Base-by-base conservation (phyloP, 257 asterid species). In the Parsonsia alboflavescens region DNA sequence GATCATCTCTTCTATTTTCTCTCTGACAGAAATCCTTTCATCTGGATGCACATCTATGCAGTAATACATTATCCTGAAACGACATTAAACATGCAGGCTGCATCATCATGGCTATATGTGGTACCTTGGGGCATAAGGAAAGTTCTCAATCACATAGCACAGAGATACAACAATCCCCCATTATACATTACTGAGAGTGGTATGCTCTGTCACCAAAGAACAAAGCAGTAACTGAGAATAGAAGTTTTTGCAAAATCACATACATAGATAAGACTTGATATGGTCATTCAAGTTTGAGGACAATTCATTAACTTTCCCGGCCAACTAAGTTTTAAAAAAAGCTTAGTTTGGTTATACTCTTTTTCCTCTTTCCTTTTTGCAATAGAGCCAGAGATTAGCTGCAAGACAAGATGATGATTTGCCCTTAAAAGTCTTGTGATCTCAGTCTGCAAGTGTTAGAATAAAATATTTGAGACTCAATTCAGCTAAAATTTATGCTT, bases 121-220 rank as follows among this genome's bases (percentile, higher is more conserved):
- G 88, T 85, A 79, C 91, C 89, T 68, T 85, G 89, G 89, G 91
- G 91, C 68, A 77, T 87, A 56, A 13, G 79, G 82, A 83, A 81
- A 78, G 69, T 82, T 81, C 85, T 87, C 30, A 83, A 83, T 76
- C 77, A 81, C 73, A 80, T 87, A 41, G 77, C 88, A 12, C 33
- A 28, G 54, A 83, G 83, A 83, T 85, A 85, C 79, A 82, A 84
- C 77, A 81, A 87, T 73, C 86, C 86, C 16, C 66, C 85, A 21
- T 28, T 87, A 12, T 87, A 85, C 58, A 68, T 83, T 67, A 87
- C 91, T 50, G 89, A 87, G 76, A 87, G 81, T 59, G 91, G 89
- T 84, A 81, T n/a, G 73, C 73, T 53, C 56, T 63, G 56, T 66
- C 65, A 39, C 6, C 65, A 16, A 74, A 21, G 49, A 0, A 74